Percentiles rank a stretch among this genome's conserved stretches.
Conservation (phyloP, 495 filamentous ascomycete species). For the Diplogelasinospora grovesii region DNA sequence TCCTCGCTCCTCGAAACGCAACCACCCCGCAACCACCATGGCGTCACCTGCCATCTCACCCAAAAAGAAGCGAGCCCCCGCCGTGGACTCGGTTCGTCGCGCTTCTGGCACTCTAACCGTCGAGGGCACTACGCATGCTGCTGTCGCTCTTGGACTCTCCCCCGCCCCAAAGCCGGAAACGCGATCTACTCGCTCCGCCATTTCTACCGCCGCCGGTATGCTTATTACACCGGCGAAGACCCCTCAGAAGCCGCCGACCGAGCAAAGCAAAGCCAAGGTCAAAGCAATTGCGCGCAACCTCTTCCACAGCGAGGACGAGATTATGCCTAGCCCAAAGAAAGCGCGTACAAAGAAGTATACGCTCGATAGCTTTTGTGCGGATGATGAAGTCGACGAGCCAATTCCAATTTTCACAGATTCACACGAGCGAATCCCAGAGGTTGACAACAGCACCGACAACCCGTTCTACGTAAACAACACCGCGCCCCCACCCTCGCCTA, state of each 20-base stretch:
- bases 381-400: constrained; percentile 41
- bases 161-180: too few relatives aligned
- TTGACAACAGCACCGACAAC: constrained; percentile 60
- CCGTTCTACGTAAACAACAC: constrained; percentile 58
- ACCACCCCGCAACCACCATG: constrained; percentile 21
- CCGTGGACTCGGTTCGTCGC: constrained; percentile 28
- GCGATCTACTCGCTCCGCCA: constrained; percentile 1
- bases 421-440: constrained; percentile 72
- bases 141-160: neutral
- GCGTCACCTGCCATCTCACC: constrained; percentile 42
- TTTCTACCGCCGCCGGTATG: constrained; percentile 37
- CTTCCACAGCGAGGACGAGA: constrained; percentile 52
- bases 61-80: constrained; percentile 41
- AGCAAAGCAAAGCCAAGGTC: constrained; percentile 46
- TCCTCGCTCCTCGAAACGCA: constrained; percentile 23
- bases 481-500: constrained; percentile 19
- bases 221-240: constrained; percentile 90
- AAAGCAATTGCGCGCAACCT: constrained; percentile 66
- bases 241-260: constrained; percentile 62
- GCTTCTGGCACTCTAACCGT: constrained; percentile 33
- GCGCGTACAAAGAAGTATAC: constrained; percentile 48
- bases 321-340: constrained; percentile 54
- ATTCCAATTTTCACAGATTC: constrained; percentile 89
- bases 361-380: constrained; percentile 63
- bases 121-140: constrained; percentile 8